phyloP scores from a whole-genome alignment of 2,329 filamentous ascomycete species.

The Colletotrichum sojae region DNA sequence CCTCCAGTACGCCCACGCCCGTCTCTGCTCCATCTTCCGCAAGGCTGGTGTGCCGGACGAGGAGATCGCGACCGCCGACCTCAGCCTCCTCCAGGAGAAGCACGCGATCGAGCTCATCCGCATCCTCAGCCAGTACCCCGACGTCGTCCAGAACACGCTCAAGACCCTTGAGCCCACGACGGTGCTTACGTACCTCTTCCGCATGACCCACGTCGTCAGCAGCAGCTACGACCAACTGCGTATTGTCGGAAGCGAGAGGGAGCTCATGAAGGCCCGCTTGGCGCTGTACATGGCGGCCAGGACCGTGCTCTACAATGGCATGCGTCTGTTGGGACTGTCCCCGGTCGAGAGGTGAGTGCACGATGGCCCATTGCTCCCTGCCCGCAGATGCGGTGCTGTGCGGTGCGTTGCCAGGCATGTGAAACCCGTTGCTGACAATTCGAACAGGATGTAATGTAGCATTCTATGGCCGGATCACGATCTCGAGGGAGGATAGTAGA shows the following conservation, averaged over 20 bases:
- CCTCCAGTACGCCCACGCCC: constrained; percentile 86
- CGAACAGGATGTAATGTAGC: constrained; percentile 38
- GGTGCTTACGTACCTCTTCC: constrained; percentile 78
- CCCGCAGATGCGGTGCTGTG: not conserved
- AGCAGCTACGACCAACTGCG: constrained; percentile 86
- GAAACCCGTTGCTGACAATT: constrained; percentile 27
- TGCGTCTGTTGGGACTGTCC: constrained; percentile 83
- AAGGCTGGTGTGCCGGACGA: constrained; percentile 67
- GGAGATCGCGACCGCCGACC: constrained; percentile 74
- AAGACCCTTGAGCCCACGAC: constrained; percentile 84
- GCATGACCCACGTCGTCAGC: constrained; percentile 86
- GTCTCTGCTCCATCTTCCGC: constrained; percentile 75
- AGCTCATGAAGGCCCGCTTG: constrained; percentile 80
- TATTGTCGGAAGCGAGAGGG: constrained; percentile 83
- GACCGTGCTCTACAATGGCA: constrained; percentile 85
- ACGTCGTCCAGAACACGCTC: constrained; percentile 86
- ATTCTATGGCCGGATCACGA: not conserved
- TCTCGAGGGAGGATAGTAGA: constrained; percentile 3
- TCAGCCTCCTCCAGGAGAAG: constrained; percentile 77
- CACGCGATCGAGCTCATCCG: constrained; percentile 82
- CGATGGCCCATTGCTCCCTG: not conserved
- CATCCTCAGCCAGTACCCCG: constrained; percentile 86
- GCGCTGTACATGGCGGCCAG: constrained; percentile 83
- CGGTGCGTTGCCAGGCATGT: constrained; percentile 17
- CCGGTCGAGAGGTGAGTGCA: constrained; percentile 72